Evolutionary conservation across 805 yeast species (phyloP).

Genomic region (Saccharomycopsis sp.): DNA sequence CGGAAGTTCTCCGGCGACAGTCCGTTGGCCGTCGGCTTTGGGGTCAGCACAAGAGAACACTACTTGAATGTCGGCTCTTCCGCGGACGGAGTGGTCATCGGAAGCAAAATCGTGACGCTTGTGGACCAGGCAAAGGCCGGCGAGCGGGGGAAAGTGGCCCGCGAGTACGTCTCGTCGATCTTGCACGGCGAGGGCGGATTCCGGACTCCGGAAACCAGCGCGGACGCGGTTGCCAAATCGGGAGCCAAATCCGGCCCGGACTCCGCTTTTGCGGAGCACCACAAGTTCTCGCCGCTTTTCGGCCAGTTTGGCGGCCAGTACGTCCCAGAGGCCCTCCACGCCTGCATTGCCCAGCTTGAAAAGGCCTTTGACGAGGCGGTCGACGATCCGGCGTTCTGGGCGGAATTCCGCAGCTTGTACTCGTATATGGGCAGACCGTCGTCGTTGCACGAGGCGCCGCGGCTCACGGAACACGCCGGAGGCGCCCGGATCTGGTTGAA

Average conservation of each 20-base stretch:
- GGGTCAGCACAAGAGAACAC: constrained; percentile 92
- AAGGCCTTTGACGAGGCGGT: constrained; percentile 79
- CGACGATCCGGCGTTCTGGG: constrained; percentile 91
- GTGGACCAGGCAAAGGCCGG: constrained; percentile 60
- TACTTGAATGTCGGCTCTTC: constrained; percentile 67
- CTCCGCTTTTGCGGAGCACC: constrained; percentile 48
- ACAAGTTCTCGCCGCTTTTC: constrained; percentile 68
- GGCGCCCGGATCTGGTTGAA: constrained; percentile 97
- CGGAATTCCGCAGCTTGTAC: constrained; percentile 76
- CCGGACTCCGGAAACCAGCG: constrained; percentile 23
- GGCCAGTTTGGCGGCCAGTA: constrained; percentile 99
- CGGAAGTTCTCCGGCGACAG: constrained; percentile 66
- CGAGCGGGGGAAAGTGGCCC: constrained; percentile 50
- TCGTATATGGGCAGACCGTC: constrained; percentile 97
- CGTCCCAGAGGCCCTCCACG: constrained; percentile 93
- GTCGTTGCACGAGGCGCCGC: constrained; percentile 80
- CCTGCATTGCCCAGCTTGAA: constrained; percentile 87
- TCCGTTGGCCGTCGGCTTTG: constrained; percentile 95
- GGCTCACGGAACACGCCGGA: constrained; percentile 83
- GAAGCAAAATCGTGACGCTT: constrained; percentile 71
- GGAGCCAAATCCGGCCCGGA: constrained; percentile 22
- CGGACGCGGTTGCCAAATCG: constrained; percentile 20
- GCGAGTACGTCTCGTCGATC: constrained; percentile 60
- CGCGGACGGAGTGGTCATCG: constrained; percentile 96
- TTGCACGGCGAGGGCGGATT: constrained; percentile 48